Conservation (phyloP, 225 moss, liverwort and hornwort genomes). For the Pseudisothecium myosuroides region DNA sequence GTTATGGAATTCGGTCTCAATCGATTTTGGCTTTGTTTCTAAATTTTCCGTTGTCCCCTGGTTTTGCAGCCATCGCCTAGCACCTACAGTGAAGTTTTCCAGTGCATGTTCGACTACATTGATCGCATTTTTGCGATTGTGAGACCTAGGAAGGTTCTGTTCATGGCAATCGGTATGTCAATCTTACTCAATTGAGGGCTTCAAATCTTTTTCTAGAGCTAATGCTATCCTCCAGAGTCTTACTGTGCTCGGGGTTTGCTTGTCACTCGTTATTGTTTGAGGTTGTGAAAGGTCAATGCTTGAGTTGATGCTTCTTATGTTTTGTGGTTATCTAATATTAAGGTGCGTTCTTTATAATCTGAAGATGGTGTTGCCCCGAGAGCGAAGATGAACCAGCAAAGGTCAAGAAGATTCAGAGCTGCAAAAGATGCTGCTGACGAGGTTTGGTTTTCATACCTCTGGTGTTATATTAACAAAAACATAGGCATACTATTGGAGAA, state of each 20-base stretch:
- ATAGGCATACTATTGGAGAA: not conserved
- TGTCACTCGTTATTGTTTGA: not conserved
- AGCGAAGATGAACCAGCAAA: slow-evolving; percentile 98
- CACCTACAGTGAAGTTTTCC: slow-evolving; percentile 80
- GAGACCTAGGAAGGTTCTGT: slow-evolving; percentile 82
- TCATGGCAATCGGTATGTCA: slow-evolving; percentile 81
- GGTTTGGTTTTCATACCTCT: slow-evolving; percentile 21
- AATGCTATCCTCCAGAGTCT: not conserved
- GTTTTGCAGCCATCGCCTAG: slow-evolving; percentile 75
- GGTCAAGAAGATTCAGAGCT: slow-evolving; percentile 87
- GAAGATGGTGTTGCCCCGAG: slow-evolving; percentile 94
- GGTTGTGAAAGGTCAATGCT: not conserved
- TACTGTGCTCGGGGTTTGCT: not conserved
- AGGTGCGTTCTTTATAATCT: not conserved
- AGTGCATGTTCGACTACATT: slow-evolving; percentile 94
- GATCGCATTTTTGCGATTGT: slow-evolving; percentile 92
- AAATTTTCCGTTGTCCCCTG: not conserved
- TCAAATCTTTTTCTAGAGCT: not conserved
- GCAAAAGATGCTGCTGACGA: slow-evolving; percentile 96
- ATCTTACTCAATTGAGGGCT: not conserved
- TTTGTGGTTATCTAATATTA: not conserved
- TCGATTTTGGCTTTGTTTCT: not conserved
- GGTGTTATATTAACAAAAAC: not conserved
- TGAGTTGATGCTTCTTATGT: not conserved
- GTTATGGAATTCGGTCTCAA: not conserved